A percentile compares a stretch with the other conserved stretches of the same genome.
Conservation (phyloP, 371 early-diverging fungal species). For the Rhizopus stolonifer region DNA sequence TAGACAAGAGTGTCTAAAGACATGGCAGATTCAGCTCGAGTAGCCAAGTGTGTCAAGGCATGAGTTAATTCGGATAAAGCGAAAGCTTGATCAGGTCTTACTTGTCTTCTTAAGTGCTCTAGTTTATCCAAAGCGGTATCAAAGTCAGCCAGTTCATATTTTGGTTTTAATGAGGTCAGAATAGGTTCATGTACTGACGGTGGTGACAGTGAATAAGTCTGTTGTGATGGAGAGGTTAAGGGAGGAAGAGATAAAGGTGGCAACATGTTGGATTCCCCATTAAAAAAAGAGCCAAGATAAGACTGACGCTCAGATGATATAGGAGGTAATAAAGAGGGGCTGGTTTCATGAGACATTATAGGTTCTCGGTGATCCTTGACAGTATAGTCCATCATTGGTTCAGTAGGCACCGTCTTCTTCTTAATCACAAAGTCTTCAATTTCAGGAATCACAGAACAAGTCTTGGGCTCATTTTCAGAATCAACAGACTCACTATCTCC, state of each 20-base stretch:
- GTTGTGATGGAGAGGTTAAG: conserved; percentile 13
- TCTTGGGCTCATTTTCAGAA: too few species aligned
- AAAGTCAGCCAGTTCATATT: conserved; percentile 30
- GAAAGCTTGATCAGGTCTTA: conserved; percentile 31
- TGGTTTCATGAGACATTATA: too few species aligned
- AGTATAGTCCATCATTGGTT: conserved; percentile 1
- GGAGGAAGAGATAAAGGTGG: conserved; percentile 26
- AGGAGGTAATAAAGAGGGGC: conserved; percentile 21
- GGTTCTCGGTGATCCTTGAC: background rate
- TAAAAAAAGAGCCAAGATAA: conserved; percentile 5
- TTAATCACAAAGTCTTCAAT: conserved; percentile 31
- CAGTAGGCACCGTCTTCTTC: conserved; percentile 1
- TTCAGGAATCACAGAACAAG: conserved; percentile 20
- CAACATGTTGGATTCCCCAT: conserved; percentile 15
- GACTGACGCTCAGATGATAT: conserved; percentile 29
- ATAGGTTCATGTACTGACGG: background rate
- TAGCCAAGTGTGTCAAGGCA: conserved; percentile 25
- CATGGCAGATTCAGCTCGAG: conserved; percentile 26
- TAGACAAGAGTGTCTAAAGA: conserved; percentile 26
- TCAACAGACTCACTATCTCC: conserved; percentile 12
- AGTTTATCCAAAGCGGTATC: conserved; percentile 26
- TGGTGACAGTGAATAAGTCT: background rate
- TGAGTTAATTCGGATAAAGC: conserved; percentile 30
- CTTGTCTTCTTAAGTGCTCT: conserved; percentile 31
- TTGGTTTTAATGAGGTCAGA: conserved; percentile 1